phyloP scores from a whole-genome alignment of 2,329 filamentous ascomycete genomes.

The Calonectria honghensis region DNA sequence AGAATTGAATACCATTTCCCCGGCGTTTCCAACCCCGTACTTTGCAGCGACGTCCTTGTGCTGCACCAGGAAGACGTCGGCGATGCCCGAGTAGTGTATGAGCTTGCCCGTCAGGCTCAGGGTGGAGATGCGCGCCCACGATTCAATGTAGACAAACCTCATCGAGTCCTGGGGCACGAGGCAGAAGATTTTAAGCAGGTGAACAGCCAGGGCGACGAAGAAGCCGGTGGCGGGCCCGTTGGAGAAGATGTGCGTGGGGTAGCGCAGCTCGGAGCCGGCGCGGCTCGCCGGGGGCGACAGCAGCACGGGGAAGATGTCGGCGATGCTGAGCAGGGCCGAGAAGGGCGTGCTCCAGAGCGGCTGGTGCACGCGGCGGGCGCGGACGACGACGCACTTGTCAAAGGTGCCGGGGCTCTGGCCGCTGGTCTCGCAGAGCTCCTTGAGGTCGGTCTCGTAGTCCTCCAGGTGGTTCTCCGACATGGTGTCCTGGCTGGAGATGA shows the following conservation, averaged over 20 bases:
- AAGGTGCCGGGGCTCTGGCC: conserved; percentile 68
- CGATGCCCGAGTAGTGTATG: conserved; percentile 77
- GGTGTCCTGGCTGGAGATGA: conserved; percentile 85
- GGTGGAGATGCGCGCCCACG: conserved; percentile 89
- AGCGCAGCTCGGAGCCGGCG: conserved; percentile 57
- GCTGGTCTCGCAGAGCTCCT: conserved; percentile 45
- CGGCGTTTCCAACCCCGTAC: conserved; percentile 62
- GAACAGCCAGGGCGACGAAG: conserved; percentile 76
- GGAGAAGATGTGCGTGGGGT: conserved; percentile 86
- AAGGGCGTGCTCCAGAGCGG: conserved; percentile 83
- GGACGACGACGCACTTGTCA: conserved; percentile 80
- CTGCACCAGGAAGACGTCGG: conserved; percentile 89
- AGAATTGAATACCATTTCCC: conserved; percentile 64
- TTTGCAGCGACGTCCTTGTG: conserved; percentile 78
- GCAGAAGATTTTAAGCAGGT: conserved; percentile 67
- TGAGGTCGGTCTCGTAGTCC: conserved; percentile 63
- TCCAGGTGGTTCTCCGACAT: conserved; percentile 82
- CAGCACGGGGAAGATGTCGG: conserved; percentile 76
- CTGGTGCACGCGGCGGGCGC: conserved; percentile 90
- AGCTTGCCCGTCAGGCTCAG: conserved; percentile 91
- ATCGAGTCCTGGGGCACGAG: conserved; percentile 73
- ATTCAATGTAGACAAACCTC: conserved; percentile 90
- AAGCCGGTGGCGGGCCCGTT: conserved; percentile 94
- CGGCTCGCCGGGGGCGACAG: conserved; percentile 56
- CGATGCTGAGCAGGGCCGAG: conserved; percentile 79